Evolutionary conservation across 1,284 basidiomycete genomes (phyloP).

Genomic region (Moesziomyces globuligerus): DNA sequence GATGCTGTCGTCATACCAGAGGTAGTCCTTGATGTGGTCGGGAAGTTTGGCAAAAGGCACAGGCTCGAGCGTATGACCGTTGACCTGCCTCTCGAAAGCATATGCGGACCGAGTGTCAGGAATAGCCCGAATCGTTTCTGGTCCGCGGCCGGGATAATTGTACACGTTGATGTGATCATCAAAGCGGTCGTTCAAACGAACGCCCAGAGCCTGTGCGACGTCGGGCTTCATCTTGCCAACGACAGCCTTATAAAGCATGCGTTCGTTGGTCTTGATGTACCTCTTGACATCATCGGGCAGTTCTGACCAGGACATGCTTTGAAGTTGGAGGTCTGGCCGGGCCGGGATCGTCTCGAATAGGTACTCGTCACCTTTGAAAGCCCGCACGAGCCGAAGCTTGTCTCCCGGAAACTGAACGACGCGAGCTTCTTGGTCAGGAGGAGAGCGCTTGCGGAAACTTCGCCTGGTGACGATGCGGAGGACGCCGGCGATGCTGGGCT

Average conservation of each 20-base stretch:
- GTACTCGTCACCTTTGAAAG: conserved; percentile 1
- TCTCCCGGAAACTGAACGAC: background rate
- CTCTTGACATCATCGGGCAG: background rate
- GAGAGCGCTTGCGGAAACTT: background rate
- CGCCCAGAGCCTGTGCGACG: background rate
- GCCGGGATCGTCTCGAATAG: background rate
- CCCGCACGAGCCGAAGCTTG: background rate
- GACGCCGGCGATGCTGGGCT: background rate
- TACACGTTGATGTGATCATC: background rate
- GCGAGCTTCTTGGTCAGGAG: background rate
- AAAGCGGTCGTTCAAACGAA: background rate
- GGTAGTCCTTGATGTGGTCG: background rate
- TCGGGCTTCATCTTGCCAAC: background rate
- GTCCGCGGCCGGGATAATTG: background rate
- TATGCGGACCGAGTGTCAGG: background rate
- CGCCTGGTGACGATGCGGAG: background rate
- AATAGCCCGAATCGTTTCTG: background rate
- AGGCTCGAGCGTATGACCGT: background rate
- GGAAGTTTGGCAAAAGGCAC: background rate
- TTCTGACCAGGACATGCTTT: background rate
- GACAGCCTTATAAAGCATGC: background rate
- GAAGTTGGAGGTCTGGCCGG: background rate
- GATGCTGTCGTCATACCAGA: background rate
- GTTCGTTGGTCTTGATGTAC: background rate
- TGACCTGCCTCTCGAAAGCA: background rate